phyloP scores from a whole-genome alignment of 331 rosid species.

The Acacia pycnantha region DNA sequence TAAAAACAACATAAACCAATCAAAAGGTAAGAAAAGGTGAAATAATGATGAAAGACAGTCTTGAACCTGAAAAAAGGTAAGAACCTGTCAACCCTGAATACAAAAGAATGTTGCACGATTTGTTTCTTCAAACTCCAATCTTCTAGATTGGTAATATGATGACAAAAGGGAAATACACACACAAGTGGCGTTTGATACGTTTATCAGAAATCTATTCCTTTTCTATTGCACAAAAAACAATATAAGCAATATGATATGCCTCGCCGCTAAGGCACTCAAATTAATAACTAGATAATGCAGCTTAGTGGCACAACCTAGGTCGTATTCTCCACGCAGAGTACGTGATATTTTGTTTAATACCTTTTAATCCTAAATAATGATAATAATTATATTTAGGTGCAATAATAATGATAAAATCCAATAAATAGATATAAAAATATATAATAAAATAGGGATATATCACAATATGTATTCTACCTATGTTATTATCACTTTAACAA shows the following conservation, averaged over 20 bases:
- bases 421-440: too few relatives aligned
- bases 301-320: too few relatives aligned
- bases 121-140: not conserved
- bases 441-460: too few relatives aligned
- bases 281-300: too few relatives aligned
- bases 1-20: constrained; percentile 30
- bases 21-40: constrained; percentile 25
- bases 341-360: too few relatives aligned
- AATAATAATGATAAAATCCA: too few relatives aligned
- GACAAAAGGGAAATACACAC: not conserved
- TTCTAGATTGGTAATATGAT: not conserved
- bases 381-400: too few relatives aligned
- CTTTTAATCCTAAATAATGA: too few relatives aligned
- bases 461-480: not conserved
- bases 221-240: not conserved
- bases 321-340: too few relatives aligned
- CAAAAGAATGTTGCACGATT: not conserved
- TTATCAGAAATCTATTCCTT: too few relatives aligned
- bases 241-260: not conserved
- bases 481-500: not conserved
- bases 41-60: not conserved
- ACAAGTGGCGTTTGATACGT: not conserved
- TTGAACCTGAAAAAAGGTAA: not conserved
- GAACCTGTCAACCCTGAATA: not conserved
- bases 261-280: too few relatives aligned